Percentiles rank a stretch among this genome's conserved stretches.
Evolutionary conservation across 805 yeast genomes (phyloP).

Genomic region (Cephaloascus fragrans): DNA sequence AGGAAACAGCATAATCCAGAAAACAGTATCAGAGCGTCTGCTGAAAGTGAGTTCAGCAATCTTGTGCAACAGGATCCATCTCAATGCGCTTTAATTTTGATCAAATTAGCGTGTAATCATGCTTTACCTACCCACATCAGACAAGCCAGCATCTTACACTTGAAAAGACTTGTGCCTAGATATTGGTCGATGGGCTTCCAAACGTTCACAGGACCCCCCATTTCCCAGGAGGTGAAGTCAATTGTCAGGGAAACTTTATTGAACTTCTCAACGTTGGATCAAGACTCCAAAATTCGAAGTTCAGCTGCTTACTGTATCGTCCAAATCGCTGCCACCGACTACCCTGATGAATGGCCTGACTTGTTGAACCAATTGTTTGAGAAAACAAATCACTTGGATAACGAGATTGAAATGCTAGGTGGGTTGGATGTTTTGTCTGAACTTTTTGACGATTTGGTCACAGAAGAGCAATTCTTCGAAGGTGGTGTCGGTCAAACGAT

Average conservation of each 20-base stretch:
- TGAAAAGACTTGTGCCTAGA: constrained; percentile 58
- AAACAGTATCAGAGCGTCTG: constrained; percentile 37
- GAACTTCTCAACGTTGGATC: constrained; percentile 21
- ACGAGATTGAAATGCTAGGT: constrained; percentile 33
- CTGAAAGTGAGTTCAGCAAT: constrained; percentile 41
- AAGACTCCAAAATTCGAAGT: constrained; percentile 50
- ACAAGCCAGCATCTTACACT: constrained; percentile 57
- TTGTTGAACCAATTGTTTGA: constrained; percentile 41
- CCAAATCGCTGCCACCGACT: constrained; percentile 82
- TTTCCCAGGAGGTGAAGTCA: constrained; percentile 42
- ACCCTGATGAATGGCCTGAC: constrained; percentile 93
- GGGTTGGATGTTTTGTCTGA: constrained; percentile 59
- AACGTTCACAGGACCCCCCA: constrained; percentile 59
- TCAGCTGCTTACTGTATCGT: constrained; percentile 68
- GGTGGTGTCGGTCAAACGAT: constrained; percentile 55
- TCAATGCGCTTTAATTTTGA: constrained; percentile 27
- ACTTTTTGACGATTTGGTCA: constrained; percentile 73
- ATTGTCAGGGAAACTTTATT: constrained; percentile 42
- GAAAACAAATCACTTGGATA: constrained; percentile 19
- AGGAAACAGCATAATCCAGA: constrained; percentile 31
- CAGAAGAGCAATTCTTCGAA: constrained; percentile 80
- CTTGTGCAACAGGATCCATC: constrained; percentile 41
- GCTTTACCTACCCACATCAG: constrained; percentile 24
- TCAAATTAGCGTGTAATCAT: constrained; percentile 26
- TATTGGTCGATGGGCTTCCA: constrained; percentile 83